phyloP scores from a whole-genome alignment of 805 yeast species.

The Pichia cephalocereana region DNA sequence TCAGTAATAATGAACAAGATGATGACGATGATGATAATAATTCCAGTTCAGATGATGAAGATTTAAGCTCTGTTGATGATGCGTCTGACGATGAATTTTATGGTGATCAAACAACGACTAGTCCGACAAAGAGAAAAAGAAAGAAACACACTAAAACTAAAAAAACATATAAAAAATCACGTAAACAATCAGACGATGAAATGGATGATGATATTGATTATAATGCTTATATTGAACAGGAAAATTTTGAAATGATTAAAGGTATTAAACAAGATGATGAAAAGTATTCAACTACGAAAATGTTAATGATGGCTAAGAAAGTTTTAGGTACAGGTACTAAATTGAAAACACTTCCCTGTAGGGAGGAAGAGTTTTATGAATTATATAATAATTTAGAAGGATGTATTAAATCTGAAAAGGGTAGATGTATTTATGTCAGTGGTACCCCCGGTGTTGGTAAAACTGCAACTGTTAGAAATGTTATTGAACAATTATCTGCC shows the following conservation, averaged over 20 bases:
- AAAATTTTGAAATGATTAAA: conserved; percentile 3
- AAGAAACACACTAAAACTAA: neutral
- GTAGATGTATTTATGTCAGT: conserved; percentile 81
- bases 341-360: conserved; percentile 60
- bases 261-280: neutral
- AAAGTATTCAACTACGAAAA: conserved; percentile 13
- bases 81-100: conserved; percentile 2
- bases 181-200: conserved; percentile 2
- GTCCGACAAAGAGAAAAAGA: neutral
- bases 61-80: neutral
- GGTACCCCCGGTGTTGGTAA: conserved; percentile 99
- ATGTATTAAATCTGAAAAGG: conserved; percentile 61
- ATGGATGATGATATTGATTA: conserved; percentile 4
- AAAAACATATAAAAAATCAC: neutral
- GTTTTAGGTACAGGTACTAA: conserved; percentile 31
- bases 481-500: conserved; percentile 52
- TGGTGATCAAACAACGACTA: too few relatives aligned
- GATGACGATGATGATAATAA: conserved; percentile 8
- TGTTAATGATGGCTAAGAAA: conserved; percentile 30
- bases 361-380: conserved; percentile 73
- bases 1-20: neutral
- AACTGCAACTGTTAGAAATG: conserved; percentile 88
- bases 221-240: neutral
- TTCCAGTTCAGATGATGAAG: neutral
- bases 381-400: conserved; percentile 61